These are phyloP conservation scores for Pigoraptor vietnamica DNA, from an alignment of 78 protist genomes.

Conservation along the genomic window DNA sequence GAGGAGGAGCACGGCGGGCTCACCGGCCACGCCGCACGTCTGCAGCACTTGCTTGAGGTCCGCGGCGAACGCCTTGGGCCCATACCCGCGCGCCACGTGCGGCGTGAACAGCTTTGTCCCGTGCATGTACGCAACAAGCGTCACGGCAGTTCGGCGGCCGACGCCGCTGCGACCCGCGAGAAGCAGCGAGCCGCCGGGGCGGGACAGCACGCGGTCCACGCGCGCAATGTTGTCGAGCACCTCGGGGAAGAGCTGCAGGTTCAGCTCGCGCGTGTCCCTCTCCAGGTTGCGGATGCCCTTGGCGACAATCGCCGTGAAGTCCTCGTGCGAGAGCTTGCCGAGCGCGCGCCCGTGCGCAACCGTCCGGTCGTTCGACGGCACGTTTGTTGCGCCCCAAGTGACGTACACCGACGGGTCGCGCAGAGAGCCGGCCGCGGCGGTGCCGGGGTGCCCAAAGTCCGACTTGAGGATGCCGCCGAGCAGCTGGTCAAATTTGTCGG, in stretches of 20 bases:
- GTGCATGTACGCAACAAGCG: conserved; percentile 39
- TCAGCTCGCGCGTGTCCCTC: conserved; percentile 57
- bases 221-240: conserved; percentile 41
- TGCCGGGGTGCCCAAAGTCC: conserved; percentile 2
- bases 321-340: neutral
- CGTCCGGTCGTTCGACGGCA: neutral
- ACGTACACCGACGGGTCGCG: neutral
- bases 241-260: conserved; percentile 62
- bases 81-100: conserved; percentile 32
- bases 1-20: conserved; percentile 30
- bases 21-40: conserved; percentile 56
- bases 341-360: neutral
- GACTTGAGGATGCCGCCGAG: neutral
- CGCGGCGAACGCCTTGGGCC: conserved; percentile 23
- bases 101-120: conserved; percentile 36
- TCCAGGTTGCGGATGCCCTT: conserved; percentile 27
- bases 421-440: neutral
- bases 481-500: conserved; percentile 6
- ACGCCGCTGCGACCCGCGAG: conserved; percentile 63
- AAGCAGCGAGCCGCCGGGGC: conserved; percentile 64
- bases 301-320: neutral
- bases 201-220: conserved; percentile 73
- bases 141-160: conserved; percentile 54
- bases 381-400: neutral
- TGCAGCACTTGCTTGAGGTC: conserved; percentile 54